Base-by-base conservation (phyloP, 495 filamentous ascomycete genomes). In the Daldinia bambusicola region DNA sequence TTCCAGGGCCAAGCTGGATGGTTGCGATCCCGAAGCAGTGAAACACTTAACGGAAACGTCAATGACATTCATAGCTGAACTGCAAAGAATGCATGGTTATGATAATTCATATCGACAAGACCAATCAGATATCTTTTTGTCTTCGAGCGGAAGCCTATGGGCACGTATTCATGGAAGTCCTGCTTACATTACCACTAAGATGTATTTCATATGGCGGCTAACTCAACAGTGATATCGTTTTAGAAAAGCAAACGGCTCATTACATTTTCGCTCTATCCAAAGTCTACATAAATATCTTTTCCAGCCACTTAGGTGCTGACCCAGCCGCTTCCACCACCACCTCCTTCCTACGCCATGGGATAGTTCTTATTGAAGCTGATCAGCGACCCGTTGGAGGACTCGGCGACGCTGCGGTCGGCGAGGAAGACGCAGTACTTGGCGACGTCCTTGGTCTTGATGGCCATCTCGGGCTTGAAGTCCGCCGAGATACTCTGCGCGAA, bases 401-500 rank as follows among this genome's bases (percentile, higher is more conserved):
- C 56, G 13, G 79, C 77, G 57, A 83, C 77, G 43, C 78, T 77
- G 18, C 68, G 37, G 38, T 81, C 81, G 6, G 78, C 69, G n/a
- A 84, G 64, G 59, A 84, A 82, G 1, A 83, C 43, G 32, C 72
- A 78, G 66, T 82, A 83, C 57, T 81, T 80, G 37, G 81, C 82
- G 26, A 84, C 80, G 37, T 75, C 73, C 45, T 67, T 67, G 18
- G 66, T 59, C 30, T 72, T 68, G 13, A 75, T 65, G 1, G 75
- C 74, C 48, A 58, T 36, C 53, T 80, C 66, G 18, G 72, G 74
- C 50, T 75, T 74, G 67, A 79, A 83, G 16, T 76, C 82, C 37
- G 86, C 81, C 75, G 74, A 80, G 56, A 87, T 61, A 8, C 80
- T 83, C 14, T 76, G 53, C 66, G 68, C 69, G 53, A 86, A 83